phyloP scores from a whole-genome alignment of 75 land plant species.

The Picea glauca region DNA sequence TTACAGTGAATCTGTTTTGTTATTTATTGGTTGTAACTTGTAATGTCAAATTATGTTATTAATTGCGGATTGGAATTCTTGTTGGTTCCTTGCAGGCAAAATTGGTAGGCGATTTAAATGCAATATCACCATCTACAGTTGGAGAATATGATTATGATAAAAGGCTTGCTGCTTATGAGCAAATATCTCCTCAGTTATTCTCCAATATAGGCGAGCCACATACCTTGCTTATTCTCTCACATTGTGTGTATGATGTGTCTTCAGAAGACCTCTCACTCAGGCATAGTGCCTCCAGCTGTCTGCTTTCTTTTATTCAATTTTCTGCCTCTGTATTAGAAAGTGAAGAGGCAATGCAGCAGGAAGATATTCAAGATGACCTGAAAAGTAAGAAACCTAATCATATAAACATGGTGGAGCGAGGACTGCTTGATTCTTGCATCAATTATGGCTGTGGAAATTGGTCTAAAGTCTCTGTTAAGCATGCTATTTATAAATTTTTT shows the following conservation, averaged over 20 bases:
- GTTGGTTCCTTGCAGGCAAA: conserved; percentile 46
- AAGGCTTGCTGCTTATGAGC: conserved; percentile 58
- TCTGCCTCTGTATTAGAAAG: conserved; percentile 19
- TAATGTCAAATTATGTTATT: conserved; percentile 1
- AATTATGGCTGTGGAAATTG: conserved; percentile 9
- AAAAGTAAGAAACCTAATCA: neutral
- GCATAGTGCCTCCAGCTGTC: conserved; percentile 63
- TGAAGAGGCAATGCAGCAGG: neutral
- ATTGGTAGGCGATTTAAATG: conserved; percentile 66
- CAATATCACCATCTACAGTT: conserved; percentile 53
- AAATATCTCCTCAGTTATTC: conserved; percentile 41
- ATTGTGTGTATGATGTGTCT: conserved; percentile 73
- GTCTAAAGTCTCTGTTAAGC: conserved; percentile 24
- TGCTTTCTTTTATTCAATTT: conserved; percentile 61
- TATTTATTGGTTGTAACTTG: neutral
- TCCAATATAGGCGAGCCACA: conserved; percentile 25
- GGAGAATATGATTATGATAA: conserved; percentile 78
- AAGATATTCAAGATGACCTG: neutral
- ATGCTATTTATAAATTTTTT: conserved; percentile 29
- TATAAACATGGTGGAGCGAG: neutral
- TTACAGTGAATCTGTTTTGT: neutral
- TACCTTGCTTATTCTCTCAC: conserved; percentile 59
- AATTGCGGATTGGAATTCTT: conserved; percentile 1
- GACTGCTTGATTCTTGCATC: neutral
- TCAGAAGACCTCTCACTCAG: conserved; percentile 75